Evolutionary conservation across 768 basidiomycete genomes (phyloP).

Genomic region (Mrakia blollopis): DNA sequence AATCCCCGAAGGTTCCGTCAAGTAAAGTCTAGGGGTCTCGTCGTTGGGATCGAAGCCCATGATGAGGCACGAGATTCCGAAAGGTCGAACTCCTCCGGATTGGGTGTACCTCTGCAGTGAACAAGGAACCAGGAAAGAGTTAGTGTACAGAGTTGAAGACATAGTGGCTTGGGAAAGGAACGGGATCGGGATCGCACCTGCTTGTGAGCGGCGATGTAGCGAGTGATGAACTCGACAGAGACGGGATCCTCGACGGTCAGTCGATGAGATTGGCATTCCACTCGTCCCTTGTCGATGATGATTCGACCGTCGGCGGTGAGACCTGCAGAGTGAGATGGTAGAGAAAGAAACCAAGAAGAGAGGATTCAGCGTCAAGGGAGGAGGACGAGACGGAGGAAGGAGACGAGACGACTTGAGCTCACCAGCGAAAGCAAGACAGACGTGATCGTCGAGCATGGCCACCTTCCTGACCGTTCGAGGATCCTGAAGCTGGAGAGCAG

Average conservation of each 20-base stretch:
- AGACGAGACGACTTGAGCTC: conserved; percentile 38
- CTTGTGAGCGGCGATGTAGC: conserved; percentile 97
- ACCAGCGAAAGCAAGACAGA: conserved; percentile 98
- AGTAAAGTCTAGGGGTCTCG: conserved; percentile 77
- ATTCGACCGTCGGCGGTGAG: conserved; percentile 96
- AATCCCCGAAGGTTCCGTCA: conserved; percentile 96
- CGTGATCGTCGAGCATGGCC: conserved; percentile 95
- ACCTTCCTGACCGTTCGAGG: conserved; percentile 96
- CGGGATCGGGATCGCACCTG: conserved; percentile 57
- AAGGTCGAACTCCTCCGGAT: conserved; percentile 96
- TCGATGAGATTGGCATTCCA: conserved; percentile 96
- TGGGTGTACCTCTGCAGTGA: conserved; percentile 80
- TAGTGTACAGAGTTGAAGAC: no score
- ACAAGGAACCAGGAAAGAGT: neutral
- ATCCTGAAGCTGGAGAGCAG: conserved; percentile 93
- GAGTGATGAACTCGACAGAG: conserved; percentile 95
- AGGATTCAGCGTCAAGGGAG: conserved; percentile 14
- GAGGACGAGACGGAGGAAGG: neutral
- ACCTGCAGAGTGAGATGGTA: conserved; percentile 57
- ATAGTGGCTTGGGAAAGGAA: no score
- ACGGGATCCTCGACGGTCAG: conserved; percentile 97
- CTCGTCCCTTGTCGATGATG: conserved; percentile 93
- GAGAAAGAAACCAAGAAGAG: conserved; percentile 30
- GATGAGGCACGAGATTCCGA: conserved; percentile 94
- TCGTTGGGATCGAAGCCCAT: conserved; percentile 96